A percentile compares a stretch with the other conserved stretches of the same genome.
Conservation (phyloP, 2,329 filamentous ascomycete genomes). For the Pyrenophora tritici-repentis region DNA sequence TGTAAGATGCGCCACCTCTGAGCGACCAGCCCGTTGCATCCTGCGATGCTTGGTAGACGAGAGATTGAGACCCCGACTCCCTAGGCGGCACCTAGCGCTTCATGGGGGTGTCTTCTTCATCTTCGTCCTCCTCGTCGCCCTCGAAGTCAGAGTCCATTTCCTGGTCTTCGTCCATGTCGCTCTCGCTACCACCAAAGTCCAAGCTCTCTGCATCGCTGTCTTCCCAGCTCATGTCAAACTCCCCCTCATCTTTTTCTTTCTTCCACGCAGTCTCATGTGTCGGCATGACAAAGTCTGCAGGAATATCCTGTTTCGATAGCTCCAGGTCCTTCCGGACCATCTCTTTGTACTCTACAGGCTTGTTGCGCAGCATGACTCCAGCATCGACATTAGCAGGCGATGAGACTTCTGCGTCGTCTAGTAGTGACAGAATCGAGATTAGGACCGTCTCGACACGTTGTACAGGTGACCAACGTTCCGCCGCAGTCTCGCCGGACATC, state of each 20-base stretch:
- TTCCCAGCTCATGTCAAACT: constrained; percentile 56
- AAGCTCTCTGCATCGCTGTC: constrained; percentile 61
- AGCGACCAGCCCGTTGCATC: neutral
- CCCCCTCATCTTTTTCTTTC: constrained; percentile 68
- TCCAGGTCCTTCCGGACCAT: constrained; percentile 73
- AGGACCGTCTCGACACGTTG: constrained; percentile 95
- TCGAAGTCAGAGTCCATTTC: constrained; percentile 64
- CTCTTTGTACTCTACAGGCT: constrained; percentile 70
- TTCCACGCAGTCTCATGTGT: constrained; percentile 66
- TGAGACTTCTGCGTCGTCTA: constrained; percentile 92
- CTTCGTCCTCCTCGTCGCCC: constrained; percentile 52
- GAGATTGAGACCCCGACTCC: neutral
- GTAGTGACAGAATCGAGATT: constrained; percentile 85
- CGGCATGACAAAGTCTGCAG: constrained; percentile 80
- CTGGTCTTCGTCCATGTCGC: constrained; percentile 58
- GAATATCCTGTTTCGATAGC: constrained; percentile 77
- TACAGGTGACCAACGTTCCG: constrained; percentile 91
- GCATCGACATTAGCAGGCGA: constrained; percentile 96
- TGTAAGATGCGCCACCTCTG: neutral
- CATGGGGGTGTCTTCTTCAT: constrained; percentile 29
- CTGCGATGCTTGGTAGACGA: neutral
- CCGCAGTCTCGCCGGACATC: constrained; percentile 87
- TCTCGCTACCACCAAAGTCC: constrained; percentile 70
- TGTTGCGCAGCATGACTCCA: constrained; percentile 79
- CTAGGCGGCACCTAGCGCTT: constrained; percentile 6